These are phyloP conservation scores for Barnettozyma botsteinii DNA, from an alignment of 805 yeast genomes.

Conservation along the genomic window DNA sequence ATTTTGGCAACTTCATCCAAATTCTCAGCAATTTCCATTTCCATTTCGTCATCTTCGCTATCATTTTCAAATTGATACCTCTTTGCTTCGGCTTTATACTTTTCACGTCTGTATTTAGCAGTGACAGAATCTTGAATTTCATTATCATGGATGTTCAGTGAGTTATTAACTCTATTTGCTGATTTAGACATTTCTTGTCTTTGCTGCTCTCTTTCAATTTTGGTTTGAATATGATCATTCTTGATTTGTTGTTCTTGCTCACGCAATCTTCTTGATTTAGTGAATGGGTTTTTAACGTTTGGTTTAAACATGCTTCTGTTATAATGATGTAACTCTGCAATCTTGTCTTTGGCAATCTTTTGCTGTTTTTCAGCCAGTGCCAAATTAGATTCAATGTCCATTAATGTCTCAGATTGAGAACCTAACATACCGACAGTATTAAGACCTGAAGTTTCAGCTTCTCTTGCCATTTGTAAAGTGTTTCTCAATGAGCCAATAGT, in stretches of 20 bases:
- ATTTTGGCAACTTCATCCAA: conserved; percentile 69
- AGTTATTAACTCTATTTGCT: conserved; percentile 63
- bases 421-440: conserved; percentile 91
- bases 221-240: conserved; percentile 55
- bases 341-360: conserved; percentile 75
- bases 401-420: conserved; percentile 83
- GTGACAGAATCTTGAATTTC: conserved; percentile 30
- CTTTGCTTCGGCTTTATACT: conserved; percentile 44
- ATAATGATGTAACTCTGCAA: conserved; percentile 68
- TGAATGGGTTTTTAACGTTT: conserved; percentile 81
- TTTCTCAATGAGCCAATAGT: conserved; percentile 82
- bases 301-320: conserved; percentile 81
- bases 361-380: conserved; percentile 78
- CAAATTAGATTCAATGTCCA: conserved; percentile 71
- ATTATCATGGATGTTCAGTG: conserved; percentile 37
- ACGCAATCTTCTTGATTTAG: conserved; percentile 66
- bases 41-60: conserved; percentile 89
- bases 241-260: conserved; percentile 69
- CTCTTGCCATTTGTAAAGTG: conserved; percentile 64
- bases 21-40: conserved; percentile 78
- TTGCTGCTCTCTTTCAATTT: conserved; percentile 54
- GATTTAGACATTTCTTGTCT: conserved; percentile 55
- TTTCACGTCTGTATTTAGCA: conserved; percentile 33
- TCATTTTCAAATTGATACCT: conserved; percentile 83
- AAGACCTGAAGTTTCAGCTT: conserved; percentile 67